Evolutionary conservation across 345 rosid genomes (phyloP), one percentile per base, ranked within the genome.

Genomic region (Murraya koenigii): DNA sequence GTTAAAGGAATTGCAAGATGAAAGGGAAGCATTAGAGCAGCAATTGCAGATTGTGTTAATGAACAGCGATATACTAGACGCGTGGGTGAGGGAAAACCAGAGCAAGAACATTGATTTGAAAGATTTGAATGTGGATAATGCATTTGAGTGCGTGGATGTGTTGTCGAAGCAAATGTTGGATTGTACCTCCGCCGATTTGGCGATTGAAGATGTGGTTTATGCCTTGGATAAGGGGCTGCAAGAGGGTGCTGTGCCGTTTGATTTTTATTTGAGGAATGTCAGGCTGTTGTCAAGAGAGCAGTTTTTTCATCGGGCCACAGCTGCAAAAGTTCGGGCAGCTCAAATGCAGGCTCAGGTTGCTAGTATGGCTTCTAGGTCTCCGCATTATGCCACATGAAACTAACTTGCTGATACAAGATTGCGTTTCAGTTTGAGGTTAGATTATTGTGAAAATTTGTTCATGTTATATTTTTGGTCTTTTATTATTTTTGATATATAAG

Each of bases 341-440:
- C 98, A 96, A 88, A 90, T 94, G 97, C 97, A 96, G 79, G 95
- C 97, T 70, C 97, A 90, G 86, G 93, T 96, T 84, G 86, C 94
- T 28, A 82, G 81, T 19, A 93, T 95, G 92, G 95, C 98, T 75
- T 89, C 95, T 71, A 84, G 98, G 79, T 84, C 81, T 5, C 85
- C 82, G 0, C 91, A 82, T 77, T 83, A 78, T 47, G 79, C 25
- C 56, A 56, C 81, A 39, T 78, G 79, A 82, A 55, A 56, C 30
- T 35, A 23, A 56, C 11, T 15, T 26, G 35, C 32, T 41, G 72
- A 32, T 25, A 49, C 8, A 5, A 69, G 35, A 19, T 25, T 25
- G 54, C 22, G 66, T 52, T 17, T 28, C 35, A 25, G 55, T 81
- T 62, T 67, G 44, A 81, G 79, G 69, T 78, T 64, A 81, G 84